Base-by-base conservation (phyloP, 2,329 filamentous ascomycete genomes). In the Amauroascus niger region DNA sequence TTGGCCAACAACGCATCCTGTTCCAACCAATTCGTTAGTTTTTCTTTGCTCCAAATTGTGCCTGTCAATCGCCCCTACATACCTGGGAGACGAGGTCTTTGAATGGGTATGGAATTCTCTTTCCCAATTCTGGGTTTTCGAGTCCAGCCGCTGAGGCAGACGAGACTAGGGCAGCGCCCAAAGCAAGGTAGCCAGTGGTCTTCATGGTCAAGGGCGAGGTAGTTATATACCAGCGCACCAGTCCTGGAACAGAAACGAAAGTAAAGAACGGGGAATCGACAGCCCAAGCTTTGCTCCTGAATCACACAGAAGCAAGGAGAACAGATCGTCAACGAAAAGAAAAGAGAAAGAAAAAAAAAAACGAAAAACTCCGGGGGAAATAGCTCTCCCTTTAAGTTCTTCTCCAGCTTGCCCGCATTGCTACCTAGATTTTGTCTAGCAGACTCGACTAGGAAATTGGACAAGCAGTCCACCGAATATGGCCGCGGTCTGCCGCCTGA, bases 1-100 rank as follows among this genome's bases (percentile, higher is more conserved):
- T 54, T 56, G 22, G 50, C 45, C 44, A 58, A 47, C 33, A 64
- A 54, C 16, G 40, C 58, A 48, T 63, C 61, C 58, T 60, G 54
- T 40, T n/a, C 16, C 16, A 22, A 41, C 3, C 16, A 52, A 13
- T 7, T 44, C n/a, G 52, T 53, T 35, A 59, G 53, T 32, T 50
- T 35, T 11, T 24, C 11, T 28, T 20, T 18, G 11, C 3, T n/a
- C 41, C 16, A 6, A 30, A 2, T 22, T 3, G 22, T 22, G 7
- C n/a, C n/a, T n/a, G n/a, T n/a, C 9, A 11, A 13, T 9, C 24
- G 18, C n/a, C 11, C 7, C 28, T n/a, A 39, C 53, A 35, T 46
- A 55, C 47, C 6, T 46, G 30, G 20, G 26, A 32, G 48, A 55
- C 53, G 14, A 48, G 26, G 9, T 30, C 22, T 26, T 50, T 55